These are phyloP conservation scores for Crepidotus variabilis DNA, from an alignment of 768 basidiomycete species.

Conservation along the genomic window DNA sequence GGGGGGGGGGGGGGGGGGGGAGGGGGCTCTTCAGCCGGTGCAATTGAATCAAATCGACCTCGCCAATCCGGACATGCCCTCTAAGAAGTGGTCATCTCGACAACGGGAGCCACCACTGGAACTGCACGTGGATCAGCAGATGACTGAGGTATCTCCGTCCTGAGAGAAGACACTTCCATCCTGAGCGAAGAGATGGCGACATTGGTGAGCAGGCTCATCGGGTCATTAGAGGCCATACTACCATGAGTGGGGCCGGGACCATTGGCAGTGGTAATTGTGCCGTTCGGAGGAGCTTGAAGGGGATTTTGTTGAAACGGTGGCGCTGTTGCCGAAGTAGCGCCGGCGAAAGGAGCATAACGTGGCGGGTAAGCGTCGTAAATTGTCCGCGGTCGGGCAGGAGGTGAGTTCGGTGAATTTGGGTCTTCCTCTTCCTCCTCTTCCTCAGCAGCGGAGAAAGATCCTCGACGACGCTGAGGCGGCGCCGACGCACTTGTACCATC, in stretches of 20 bases:
- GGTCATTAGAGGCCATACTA: slow-evolving; percentile 7
- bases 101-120: not conserved
- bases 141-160: slow-evolving; percentile 37
- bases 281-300: not conserved
- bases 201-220: slow-evolving; percentile 25
- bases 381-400: slow-evolving; percentile 16
- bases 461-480: not conserved
- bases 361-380: slow-evolving; percentile 23
- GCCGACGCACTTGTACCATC: not conserved
- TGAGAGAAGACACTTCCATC: slow-evolving; percentile 41
- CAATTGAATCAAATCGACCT: not conserved
- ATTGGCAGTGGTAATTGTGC: not conserved
- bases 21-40: not conserved
- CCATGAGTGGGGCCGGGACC: slow-evolving; percentile 1
- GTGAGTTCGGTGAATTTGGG: slow-evolving; percentile 6
- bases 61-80: not conserved
- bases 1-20: too few relatives aligned
- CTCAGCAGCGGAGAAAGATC: slow-evolving; percentile 2
- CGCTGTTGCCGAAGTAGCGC: slow-evolving; percentile 4
- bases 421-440: slow-evolving; percentile 5
- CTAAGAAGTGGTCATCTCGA: not conserved
- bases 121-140: slow-evolving; percentile 8
- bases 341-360: slow-evolving; percentile 6
- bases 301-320: slow-evolving; percentile 3
- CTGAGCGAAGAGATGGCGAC: slow-evolving; percentile 42